phyloP scores from a whole-genome alignment of 78 protist species.

The Cavenderia fasciculata region DNA sequence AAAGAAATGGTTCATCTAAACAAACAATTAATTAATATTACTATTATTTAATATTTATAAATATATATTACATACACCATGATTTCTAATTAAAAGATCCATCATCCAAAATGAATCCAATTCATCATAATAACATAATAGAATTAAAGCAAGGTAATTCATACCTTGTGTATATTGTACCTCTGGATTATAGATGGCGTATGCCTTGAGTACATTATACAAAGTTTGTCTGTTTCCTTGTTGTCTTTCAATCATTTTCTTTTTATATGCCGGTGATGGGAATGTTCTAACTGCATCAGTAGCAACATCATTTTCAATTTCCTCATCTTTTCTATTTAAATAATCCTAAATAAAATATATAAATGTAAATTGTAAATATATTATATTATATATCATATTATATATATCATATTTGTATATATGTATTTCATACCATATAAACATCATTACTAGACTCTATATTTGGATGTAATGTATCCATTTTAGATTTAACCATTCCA shows the following conservation, averaged over 20 bases:
- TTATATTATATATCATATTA: no score
- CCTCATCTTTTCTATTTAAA: constrained; percentile 22
- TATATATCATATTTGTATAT: no score
- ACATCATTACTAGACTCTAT: neutral
- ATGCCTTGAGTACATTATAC: constrained; percentile 57
- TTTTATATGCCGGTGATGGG: constrained; percentile 42
- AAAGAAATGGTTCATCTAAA: constrained; percentile 72
- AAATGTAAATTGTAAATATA: neutral
- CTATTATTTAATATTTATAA: neutral
- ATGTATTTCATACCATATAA: neutral
- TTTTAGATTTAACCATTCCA: no score
- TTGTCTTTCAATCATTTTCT: constrained; percentile 34
- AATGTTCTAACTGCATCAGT: constrained; percentile 58
- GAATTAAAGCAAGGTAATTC: constrained; percentile 59
- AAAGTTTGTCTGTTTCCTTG: constrained; percentile 27
- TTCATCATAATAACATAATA: constrained; percentile 57
- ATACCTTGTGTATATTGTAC: constrained; percentile 73
- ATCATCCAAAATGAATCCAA: constrained; percentile 69
- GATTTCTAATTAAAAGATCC: constrained; percentile 63
- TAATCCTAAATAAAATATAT: neutral
- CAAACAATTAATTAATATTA: neutral
- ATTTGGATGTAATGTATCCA: no score
- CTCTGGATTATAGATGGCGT: constrained; percentile 64
- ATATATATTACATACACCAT: constrained; percentile 37
- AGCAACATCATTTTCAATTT: constrained; percentile 47